phyloP scores from a whole-genome alignment of 257 asterid genomes.

The Fraxinus cuspidata region DNA sequence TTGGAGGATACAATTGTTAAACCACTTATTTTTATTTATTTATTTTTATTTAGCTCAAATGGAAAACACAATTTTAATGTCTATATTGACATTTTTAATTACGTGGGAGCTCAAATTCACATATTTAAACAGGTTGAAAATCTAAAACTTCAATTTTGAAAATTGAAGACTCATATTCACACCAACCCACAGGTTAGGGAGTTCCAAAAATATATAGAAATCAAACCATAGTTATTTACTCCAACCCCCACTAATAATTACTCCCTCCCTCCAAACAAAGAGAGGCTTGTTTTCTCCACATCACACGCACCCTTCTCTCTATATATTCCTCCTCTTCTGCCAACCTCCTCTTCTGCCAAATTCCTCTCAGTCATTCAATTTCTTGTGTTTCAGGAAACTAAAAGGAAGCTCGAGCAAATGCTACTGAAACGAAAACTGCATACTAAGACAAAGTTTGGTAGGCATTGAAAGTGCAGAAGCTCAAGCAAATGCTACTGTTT shows the following conservation, averaged over 20 bases:
- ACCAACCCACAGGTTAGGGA: too few relatives aligned
- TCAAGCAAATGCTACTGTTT: conserved; percentile 51
- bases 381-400: not conserved
- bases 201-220: too few relatives aligned
- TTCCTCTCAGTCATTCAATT: not conserved
- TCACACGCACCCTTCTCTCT: conserved; percentile 25
- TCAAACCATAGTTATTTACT: too few relatives aligned
- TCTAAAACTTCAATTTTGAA: too few relatives aligned
- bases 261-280: conserved; percentile 3
- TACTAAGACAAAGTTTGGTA: conserved; percentile 45
- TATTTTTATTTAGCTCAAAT: too few relatives aligned
- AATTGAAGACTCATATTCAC: too few relatives aligned
- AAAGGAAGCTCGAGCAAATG: not conserved
- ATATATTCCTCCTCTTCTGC: conserved; percentile 19
- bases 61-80: too few relatives aligned
- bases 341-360: not conserved
- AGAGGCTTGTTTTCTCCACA: too few relatives aligned
- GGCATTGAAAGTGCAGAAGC: conserved; percentile 45
- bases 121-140: not conserved
- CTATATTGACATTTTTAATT: too few relatives aligned
- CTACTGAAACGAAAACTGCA: conserved; percentile 44
- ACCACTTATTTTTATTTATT: too few relatives aligned
- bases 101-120: not conserved
- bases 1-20: too few relatives aligned
- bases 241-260: not conserved